Evolutionary conservation across 495 filamentous ascomycete genomes (phyloP), one percentile per base, ranked within the genome.

Genomic region (Aspergillus affinis): DNA sequence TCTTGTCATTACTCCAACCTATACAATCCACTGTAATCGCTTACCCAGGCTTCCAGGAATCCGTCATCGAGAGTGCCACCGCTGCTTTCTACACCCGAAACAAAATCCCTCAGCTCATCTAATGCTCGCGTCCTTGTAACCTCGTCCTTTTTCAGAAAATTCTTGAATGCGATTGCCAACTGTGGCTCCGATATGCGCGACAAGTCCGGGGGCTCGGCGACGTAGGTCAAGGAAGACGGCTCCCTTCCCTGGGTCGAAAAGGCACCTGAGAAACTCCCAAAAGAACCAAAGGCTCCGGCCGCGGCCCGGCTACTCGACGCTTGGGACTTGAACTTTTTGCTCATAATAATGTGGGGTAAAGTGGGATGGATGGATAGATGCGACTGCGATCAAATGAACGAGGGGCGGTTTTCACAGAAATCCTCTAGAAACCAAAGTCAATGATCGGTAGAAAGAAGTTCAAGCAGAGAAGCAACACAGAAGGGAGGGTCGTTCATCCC

Each of bases 91-190:
- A 79, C 57, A 54, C 74, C 70, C 63, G 78, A 57, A n/a, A 91
- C 76, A 65, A 88, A 83, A 45, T 82, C 69, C 49, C 88, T 82
- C 32, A 99, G 70, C 47, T 97, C 93, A 56, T 98, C 93, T 52
- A 99, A 70, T 0, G 92, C 94, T 70, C 95, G 97, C n/a, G 88
- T 81, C 65, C 95, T 93, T 27, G 95, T 99, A 15, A 85, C 93
- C 58, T 88, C 88, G 76, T 97, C 93, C 72, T 92, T 96, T 76
- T 98, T 99, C 50, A 86, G 82, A 17, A 97, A 79, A 65, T 93
- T 95, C 71, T 97, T 96, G 79, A 96, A 93, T 20, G 88, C 83
- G 9, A 99, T 92, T 15, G 91, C 84, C 51, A 94, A 77, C 66
- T 92, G 89, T 29, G 91, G 79, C 52, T 96, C 87, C 13, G 83